phyloP scores from a whole-genome alignment of 768 basidiomycete species.

The Chalciporus sphaerocephalus region DNA sequence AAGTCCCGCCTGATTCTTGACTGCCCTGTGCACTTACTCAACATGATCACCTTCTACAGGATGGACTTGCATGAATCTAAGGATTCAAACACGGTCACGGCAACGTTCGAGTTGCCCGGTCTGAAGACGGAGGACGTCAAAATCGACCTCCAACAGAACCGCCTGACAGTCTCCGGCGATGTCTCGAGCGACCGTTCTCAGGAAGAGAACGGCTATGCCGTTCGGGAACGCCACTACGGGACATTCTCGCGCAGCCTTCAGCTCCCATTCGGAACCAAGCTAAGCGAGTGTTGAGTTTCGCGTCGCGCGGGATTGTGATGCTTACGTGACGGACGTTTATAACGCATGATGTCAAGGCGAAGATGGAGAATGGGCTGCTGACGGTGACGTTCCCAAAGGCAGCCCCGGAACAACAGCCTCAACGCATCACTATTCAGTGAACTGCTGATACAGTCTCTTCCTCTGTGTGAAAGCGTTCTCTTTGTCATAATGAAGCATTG shows the following conservation, averaged over 20 bases:
- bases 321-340: too few relatives aligned
- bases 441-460: background rate
- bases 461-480: too few relatives aligned
- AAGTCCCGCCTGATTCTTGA: background rate
- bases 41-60: constrained; percentile 21
- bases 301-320: too few relatives aligned
- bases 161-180: constrained; percentile 47
- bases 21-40: background rate
- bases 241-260: too few relatives aligned
- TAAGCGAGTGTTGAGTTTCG: too few relatives aligned
- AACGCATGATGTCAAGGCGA: constrained; percentile 43
- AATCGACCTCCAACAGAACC: constrained; percentile 45
- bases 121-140: constrained; percentile 45
- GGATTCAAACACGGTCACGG: constrained; percentile 41
- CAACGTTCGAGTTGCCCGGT: constrained; percentile 54
- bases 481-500: too few relatives aligned
- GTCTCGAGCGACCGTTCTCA: constrained; percentile 27
- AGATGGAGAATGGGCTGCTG: constrained; percentile 43
- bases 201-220: constrained; percentile 36
- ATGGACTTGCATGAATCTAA: constrained; percentile 47
- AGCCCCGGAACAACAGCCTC: constrained; percentile 34
- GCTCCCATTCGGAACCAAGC: too few relatives aligned
- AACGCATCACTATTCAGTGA: constrained; percentile 31
- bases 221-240: constrained; percentile 12
- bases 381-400: constrained; percentile 44